Evolutionary conservation across 2,329 filamentous ascomycete genomes (phyloP).

Genomic region (Arthrobotrys pseudoclavata): DNA sequence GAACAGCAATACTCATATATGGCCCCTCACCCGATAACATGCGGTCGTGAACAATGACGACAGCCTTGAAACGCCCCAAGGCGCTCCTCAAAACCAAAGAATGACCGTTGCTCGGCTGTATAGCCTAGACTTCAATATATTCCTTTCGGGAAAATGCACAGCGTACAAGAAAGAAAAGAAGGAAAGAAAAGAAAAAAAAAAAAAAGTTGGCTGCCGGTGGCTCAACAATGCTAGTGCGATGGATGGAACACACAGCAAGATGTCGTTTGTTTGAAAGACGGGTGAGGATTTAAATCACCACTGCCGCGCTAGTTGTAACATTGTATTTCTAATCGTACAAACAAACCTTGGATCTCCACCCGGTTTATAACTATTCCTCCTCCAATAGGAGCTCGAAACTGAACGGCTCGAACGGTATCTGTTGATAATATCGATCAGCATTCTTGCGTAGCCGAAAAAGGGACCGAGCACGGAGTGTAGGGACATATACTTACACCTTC

Average conservation of each 20-base stretch:
- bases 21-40: constrained; percentile 3
- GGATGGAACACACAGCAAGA: neutral
- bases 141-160: neutral
- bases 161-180: neutral
- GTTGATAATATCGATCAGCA: neutral
- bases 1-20: constrained; percentile 12
- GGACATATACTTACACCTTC: constrained; percentile 54
- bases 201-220: neutral
- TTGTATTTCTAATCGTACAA: constrained; percentile 22
- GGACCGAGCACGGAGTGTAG: neutral
- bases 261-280: neutral
- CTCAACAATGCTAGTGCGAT: neutral
- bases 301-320: constrained; percentile 19
- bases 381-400: constrained; percentile 87
- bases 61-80: neutral
- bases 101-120: neutral
- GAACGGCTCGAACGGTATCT: constrained; percentile 85
- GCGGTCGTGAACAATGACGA: constrained; percentile 9
- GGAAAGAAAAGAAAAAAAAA: neutral
- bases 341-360: constrained; percentile 69
- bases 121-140: neutral
- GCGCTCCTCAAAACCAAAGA: neutral
- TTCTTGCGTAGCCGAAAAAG: neutral
- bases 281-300: neutral
- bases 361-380: constrained; percentile 79